Evolutionary conservation across 2,329 filamentous ascomycete species (phyloP), one percentile per base, ranked within the genome.

Genomic region (Leptographium lundbergii): DNA sequence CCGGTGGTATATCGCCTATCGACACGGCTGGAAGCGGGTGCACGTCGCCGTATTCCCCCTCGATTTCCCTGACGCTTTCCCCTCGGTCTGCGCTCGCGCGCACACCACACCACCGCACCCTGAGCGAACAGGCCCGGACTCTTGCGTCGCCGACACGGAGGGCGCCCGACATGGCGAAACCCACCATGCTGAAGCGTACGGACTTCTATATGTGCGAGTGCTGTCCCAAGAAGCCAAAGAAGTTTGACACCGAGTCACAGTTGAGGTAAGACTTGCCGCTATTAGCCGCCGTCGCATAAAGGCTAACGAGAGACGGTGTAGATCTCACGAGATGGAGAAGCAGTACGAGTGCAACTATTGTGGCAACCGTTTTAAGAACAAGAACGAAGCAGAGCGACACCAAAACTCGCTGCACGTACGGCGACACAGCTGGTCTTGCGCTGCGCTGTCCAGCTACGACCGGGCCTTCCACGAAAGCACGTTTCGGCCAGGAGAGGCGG

Each of bases 281-380:
- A 45, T 19, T 45, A 82, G 42, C 29, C 19, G 6, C 19, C 19
- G n/a, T 45, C 42, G 17, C 19, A 45, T 45, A 19, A 45, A 9
- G 6, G 7, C 42, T 45, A 11, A 6, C 24, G 19, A 11, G n/a
- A 25, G 48, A 48, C 50, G 19, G 3, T 14, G 9, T 68, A 96
- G 92, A 63, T 77, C 86, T 52, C 92, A 97, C 70, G 89, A 94
- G 72, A 85, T 89, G 69, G 94, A 97, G 72, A 97, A 97, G 72
- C 92, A 97, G 72, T 97, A 96, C 71, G 89, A 89, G 63, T 97
- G 92, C 72, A 81, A 84, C 32, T 97, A 89, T 70, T 97, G 92
- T 71, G 88, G 88, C 50, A 96, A 96, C 70, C 85, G 92, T 13
- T 97, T 97, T 77, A 97, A 97, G 74, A 97, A 97, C 75, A 97